A percentile compares a stretch with the other conserved stretches of the same genome.
Evolutionary conservation across 345 rosid genomes (phyloP).

Genomic region (Citrus australasica): DNA sequence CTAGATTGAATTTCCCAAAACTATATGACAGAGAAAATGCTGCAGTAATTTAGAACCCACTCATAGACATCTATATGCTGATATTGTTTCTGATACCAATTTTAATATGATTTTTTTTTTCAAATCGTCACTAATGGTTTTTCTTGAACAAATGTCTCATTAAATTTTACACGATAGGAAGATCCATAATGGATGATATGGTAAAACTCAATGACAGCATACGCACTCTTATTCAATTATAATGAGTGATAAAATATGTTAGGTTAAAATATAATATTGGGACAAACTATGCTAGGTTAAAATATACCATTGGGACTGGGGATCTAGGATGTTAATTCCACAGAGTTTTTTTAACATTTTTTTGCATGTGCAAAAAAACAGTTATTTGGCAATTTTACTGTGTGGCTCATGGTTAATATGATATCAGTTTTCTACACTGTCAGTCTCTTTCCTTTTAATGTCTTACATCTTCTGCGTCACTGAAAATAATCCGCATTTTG

Average conservation of each 20-base stretch:
- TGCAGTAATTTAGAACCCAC: neutral
- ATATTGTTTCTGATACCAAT: neutral
- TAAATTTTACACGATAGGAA: neutral
- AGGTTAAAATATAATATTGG: neutral
- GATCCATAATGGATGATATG: neutral
- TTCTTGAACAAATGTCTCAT: neutral
- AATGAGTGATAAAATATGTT: neutral
- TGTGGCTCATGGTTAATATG: constrained; percentile 6
- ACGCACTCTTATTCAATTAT: neutral
- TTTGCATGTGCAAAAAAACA: neutral
- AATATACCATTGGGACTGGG: neutral
- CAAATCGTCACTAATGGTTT: neutral
- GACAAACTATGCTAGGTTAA: neutral
- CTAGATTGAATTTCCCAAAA: neutral
- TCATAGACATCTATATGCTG: neutral
- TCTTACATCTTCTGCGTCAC: constrained; percentile 1
- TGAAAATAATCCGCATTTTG: constrained; percentile 22
- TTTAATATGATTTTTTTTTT: neutral
- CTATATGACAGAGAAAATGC: neutral
- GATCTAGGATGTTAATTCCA: neutral
- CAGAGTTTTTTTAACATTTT: neutral
- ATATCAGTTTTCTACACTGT: neutral
- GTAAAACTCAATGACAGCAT: neutral
- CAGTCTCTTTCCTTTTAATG: neutral
- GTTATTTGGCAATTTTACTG: neutral